Evolutionary conservation across 176 grass and related monocot species (phyloP), one percentile per base, ranked within the genome.

Genomic region (Paspalum notatum): DNA sequence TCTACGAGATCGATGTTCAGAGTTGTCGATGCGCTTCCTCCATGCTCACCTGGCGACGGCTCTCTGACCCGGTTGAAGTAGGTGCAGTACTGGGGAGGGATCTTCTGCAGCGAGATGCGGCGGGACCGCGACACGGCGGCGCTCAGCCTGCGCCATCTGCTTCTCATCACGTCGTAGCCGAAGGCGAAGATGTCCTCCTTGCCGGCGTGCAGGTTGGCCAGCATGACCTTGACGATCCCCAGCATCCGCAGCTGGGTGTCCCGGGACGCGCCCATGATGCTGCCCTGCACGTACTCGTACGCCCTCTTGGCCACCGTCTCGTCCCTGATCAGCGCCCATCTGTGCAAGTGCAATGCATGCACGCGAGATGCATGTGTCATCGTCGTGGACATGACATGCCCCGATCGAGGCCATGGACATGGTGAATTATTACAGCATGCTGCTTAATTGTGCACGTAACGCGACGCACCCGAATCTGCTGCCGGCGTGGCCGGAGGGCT

Each of bases 251-350:
- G 76, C 82, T 97, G 94, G 42, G 87, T 90, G 50, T 94, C 94
- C 9, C 87, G 75, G 74, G 94, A 92, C 68, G 74, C 72, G 39
- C 85, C 89, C 82, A 94, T 77, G 48, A 21, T 89, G 79, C 84
- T 92, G n/a, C 8, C 0, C 18, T 17, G 0, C 25, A 86, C 18
- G 82, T 97, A 97, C 5, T 46, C 0, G 2, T 15, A 13, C 7
- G 61, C 87, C 81, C 77, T 92, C 54, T 80, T 48, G 44, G 90
- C 87, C 7, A 92, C 87, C 0, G 80, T 87, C 76, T 85, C 27
- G 6, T 97, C 89, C 67, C 82, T 90, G 81, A 97, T 85, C 83
- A 94, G 39, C 77, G 91, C 94, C 91, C 94, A 97, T 24, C 94
- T 94, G 67, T 8, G 50, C 21, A 74, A 40, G 9, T 1, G 9